A percentile compares a stretch with the other conserved stretches of the same genome.
phyloP scores from a whole-genome alignment of 1,284 basidiomycete species.

The Ceratobasidium sp. region DNA sequence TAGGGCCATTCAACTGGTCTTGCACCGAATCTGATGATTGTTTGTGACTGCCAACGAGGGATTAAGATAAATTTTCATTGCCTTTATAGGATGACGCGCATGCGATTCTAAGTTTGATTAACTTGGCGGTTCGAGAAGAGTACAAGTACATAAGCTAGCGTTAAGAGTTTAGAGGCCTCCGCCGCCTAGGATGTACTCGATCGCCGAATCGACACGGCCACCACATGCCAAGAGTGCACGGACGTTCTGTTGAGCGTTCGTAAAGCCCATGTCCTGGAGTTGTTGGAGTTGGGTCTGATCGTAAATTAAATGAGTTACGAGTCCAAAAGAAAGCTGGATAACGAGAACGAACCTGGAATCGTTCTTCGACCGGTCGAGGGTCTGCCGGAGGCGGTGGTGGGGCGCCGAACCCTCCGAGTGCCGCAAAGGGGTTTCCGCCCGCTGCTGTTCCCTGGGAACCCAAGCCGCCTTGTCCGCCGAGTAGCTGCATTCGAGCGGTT shows the following conservation, averaged over 20 bases:
- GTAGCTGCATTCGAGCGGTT: slow-evolving; percentile 44
- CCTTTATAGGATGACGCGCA: neutral
- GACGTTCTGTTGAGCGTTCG: slow-evolving; percentile 88
- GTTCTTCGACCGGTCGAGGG: slow-evolving; percentile 83
- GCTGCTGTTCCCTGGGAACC: slow-evolving; percentile 27
- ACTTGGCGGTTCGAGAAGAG: neutral
- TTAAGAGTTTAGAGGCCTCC: slow-evolving; percentile 65
- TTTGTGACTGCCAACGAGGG: neutral
- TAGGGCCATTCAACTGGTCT: slow-evolving; percentile 39
- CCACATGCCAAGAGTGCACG: slow-evolving; percentile 87
- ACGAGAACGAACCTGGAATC: slow-evolving; percentile 77
- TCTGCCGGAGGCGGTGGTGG: slow-evolving; percentile 67
- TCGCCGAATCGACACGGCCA: slow-evolving; percentile 89
- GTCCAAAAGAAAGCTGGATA: neutral
- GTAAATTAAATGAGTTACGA: neutral
- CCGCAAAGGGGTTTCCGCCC: slow-evolving; percentile 40
- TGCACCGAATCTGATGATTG: slow-evolving; percentile 1
- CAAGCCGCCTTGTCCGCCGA: slow-evolving; percentile 46
- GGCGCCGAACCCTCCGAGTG: slow-evolving; percentile 51
- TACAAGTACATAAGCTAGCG: too few species aligned
- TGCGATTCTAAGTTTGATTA: neutral
- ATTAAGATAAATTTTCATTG: neutral
- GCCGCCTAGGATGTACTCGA: slow-evolving; percentile 89
- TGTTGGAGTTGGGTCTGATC: slow-evolving; percentile 66
- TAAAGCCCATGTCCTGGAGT: slow-evolving; percentile 89